Conservation (phyloP, 2,329 filamentous ascomycete genomes). For the Basipetospora sp. region DNA sequence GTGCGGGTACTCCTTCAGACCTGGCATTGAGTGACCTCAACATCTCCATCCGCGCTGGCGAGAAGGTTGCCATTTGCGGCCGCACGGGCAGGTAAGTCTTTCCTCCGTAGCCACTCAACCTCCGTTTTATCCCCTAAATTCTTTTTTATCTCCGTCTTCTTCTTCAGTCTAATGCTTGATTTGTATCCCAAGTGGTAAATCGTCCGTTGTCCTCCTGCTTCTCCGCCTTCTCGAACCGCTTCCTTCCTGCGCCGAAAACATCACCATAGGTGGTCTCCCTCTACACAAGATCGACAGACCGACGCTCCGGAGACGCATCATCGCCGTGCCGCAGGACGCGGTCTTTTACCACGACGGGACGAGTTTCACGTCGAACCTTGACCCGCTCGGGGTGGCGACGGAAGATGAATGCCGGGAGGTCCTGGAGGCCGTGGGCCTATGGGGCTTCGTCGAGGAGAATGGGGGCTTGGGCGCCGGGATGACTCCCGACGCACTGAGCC, state of each 20-base stretch:
- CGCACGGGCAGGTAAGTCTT: constrained; percentile 18
- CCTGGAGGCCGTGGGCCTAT: constrained; percentile 22
- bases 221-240: constrained; percentile 27
- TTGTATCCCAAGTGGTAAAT: constrained; percentile 30
- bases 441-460: constrained; percentile 10
- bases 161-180: too few species aligned
- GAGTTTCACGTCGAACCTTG: constrained; percentile 27
- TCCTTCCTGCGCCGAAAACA: constrained; percentile 11
- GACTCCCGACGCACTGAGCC: constrained; percentile 32
- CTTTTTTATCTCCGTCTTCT: too few species aligned
- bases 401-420: constrained; percentile 20
- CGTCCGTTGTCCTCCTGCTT: constrained; percentile 24
- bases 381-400: constrained; percentile 21
- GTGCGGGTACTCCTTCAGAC: too few species aligned
- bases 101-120: constrained; percentile 2
- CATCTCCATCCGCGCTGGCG: constrained; percentile 16
- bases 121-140: too few species aligned
- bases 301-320: constrained; percentile 30
- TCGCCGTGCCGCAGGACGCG: constrained; percentile 38
- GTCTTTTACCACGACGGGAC: constrained; percentile 33
- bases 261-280: constrained; percentile 28
- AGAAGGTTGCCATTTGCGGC: constrained; percentile 23
- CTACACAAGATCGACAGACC: constrained; percentile 24
- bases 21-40: constrained; percentile 12
- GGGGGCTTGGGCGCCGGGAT: constrained; percentile 16